These are phyloP conservation scores for Pseudisothecium myosuroides DNA, from an alignment of 225 moss, liverwort and hornwort genomes.

Conservation along the genomic window DNA sequence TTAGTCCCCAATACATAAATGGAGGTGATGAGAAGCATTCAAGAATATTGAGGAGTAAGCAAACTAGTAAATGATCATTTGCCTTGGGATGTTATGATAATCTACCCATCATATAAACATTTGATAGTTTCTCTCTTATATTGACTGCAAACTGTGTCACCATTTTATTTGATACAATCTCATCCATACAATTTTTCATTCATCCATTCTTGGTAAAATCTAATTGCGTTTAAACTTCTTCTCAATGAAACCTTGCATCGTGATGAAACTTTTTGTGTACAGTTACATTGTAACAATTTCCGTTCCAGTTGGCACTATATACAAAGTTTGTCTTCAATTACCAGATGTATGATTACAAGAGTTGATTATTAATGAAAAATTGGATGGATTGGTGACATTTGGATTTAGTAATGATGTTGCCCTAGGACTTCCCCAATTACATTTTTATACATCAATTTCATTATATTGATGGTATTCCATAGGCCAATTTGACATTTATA, in stretches of 20 bases:
- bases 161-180: background rate
- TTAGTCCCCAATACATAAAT: background rate
- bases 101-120: no score
- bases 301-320: background rate
- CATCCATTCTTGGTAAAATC: no score
- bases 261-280: background rate
- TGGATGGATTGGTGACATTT: background rate
- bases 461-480: background rate
- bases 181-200: no score
- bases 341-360: background rate
- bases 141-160: no score
- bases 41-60: background rate
- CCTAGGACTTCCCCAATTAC: rapidly evolving
- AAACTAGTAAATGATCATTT: no score
- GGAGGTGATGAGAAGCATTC: no score
- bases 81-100: no score
- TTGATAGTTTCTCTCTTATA: no score
- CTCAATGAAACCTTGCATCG: background rate
- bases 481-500: background rate
- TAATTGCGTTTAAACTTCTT: background rate
- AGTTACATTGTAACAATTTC: background rate
- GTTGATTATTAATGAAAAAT: background rate
- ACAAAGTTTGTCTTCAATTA: background rate
- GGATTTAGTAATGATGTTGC: background rate
- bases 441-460: no score